Evolutionary conservation across 2,329 filamentous ascomycete species (phyloP).

Genomic region (Macrophomina pseudophaseolina): DNA sequence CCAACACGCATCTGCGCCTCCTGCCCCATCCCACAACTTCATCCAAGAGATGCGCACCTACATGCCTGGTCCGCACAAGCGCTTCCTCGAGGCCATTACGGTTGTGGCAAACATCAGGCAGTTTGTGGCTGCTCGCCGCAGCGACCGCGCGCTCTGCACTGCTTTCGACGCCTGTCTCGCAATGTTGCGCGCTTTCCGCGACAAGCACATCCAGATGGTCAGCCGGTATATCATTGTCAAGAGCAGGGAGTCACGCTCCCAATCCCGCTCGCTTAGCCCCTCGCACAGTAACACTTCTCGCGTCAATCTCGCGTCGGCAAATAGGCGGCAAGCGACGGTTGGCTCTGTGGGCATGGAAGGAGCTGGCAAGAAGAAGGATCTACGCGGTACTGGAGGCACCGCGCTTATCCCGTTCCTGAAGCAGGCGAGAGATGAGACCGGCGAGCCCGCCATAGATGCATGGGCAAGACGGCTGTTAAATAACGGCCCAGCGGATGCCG

Average conservation of each 20-base stretch:
- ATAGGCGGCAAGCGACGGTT: slow-evolving; percentile 29
- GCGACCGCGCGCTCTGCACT: slow-evolving; percentile 70
- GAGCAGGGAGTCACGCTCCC: slow-evolving; percentile 71
- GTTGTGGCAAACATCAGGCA: slow-evolving; percentile 84
- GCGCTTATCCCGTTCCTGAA: slow-evolving; percentile 95
- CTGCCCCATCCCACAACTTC: slow-evolving; percentile 77
- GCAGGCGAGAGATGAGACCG: slow-evolving; percentile 94
- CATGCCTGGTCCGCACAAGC: slow-evolving; percentile 92
- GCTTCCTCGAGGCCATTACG: slow-evolving; percentile 82
- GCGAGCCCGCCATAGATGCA: slow-evolving; percentile 80
- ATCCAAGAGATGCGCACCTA: slow-evolving; percentile 96
- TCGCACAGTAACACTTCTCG: slow-evolving; percentile 42
- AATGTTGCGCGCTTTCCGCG: slow-evolving; percentile 77
- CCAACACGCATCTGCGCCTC: slow-evolving; percentile 43
- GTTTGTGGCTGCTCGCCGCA: slow-evolving; percentile 70
- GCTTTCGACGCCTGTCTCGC: slow-evolving; percentile 91
- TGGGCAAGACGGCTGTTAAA: slow-evolving; percentile 66
- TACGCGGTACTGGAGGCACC: slow-evolving; percentile 91
- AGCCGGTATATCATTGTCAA: slow-evolving; percentile 94
- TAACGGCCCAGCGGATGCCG: slow-evolving; percentile 51
- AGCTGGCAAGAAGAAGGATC: slow-evolving; percentile 49
- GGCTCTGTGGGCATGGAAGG: slow-evolving; percentile 30
- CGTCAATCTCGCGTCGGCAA: slow-evolving; percentile 67
- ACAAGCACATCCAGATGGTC: slow-evolving; percentile 96
- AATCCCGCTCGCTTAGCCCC: slow-evolving; percentile 60